phyloP scores from a whole-genome alignment of 1,284 basidiomycete species.

The Coniophora puteana region DNA sequence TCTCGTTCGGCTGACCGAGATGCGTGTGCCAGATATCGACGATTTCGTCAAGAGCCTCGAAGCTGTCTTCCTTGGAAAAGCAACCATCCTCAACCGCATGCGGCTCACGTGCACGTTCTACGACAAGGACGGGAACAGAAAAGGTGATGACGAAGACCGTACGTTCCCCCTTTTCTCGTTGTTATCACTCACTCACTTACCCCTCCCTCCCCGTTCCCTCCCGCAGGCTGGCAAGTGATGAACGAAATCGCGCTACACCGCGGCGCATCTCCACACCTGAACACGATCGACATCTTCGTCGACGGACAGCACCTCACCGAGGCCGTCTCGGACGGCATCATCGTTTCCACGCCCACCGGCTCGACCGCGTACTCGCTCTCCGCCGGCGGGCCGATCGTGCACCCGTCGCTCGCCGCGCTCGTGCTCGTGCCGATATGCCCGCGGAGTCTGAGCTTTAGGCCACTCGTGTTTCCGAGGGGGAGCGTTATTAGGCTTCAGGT shows the following conservation, averaged over 20 bases:
- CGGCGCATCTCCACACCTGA: constrained; percentile 88
- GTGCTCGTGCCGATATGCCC: constrained; percentile 95
- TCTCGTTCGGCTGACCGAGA: constrained; percentile 8
- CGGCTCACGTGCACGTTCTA: constrained; percentile 79
- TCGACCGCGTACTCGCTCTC: constrained; percentile 97
- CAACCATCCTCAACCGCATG: constrained; percentile 85
- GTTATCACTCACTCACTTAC: constrained; percentile 3
- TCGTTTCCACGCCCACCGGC: constrained; percentile 94
- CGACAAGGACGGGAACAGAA: constrained; percentile 53
- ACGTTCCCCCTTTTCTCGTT: constrained; percentile 14
- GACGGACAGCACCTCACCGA: constrained; percentile 95
- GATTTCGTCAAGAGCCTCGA: constrained; percentile 78
- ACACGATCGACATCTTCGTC: constrained; percentile 94
- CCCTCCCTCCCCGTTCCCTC: not conserved
- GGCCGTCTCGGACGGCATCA: constrained; percentile 92
- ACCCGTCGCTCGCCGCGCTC: constrained; percentile 87
- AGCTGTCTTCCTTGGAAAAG: constrained; percentile 70
- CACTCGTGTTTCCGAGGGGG: constrained; percentile 90
- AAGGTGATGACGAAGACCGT: constrained; percentile 58
- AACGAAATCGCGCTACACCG: constrained; percentile 95
- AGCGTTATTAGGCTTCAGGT: too few relatives aligned
- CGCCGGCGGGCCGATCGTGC: constrained; percentile 94
- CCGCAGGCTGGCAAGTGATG: constrained; percentile 90
- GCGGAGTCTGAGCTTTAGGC: constrained; percentile 88
- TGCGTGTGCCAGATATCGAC: constrained; percentile 60